These are phyloP conservation scores for Backusella westeae DNA, from an alignment of 192 early-diverging fungal species.

Conservation along the genomic window DNA sequence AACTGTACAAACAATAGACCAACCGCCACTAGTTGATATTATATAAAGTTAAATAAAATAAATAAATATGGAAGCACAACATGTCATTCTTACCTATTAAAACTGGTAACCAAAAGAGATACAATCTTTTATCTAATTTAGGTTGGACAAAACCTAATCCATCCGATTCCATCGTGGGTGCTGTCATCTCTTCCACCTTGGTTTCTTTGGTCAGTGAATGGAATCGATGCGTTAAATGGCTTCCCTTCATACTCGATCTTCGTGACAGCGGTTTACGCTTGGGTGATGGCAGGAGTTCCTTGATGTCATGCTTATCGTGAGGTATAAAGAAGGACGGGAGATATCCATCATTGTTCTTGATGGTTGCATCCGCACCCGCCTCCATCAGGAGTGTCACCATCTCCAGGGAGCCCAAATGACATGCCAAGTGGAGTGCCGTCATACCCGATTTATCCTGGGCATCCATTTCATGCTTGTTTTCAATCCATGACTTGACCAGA, in stretches of 20 bases:
- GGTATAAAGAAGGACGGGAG: neutral
- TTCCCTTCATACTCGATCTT: conserved; percentile 12
- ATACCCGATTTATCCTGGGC: conserved; percentile 60
- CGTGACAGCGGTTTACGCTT: conserved; percentile 9
- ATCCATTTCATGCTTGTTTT: conserved; percentile 29
- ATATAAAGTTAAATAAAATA: neutral
- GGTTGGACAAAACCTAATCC: conserved; percentile 26
- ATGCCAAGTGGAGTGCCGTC: conserved; percentile 71
- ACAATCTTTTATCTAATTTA: conserved; percentile 53
- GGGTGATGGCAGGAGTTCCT: neutral
- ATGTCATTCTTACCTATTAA: conserved; percentile 29
- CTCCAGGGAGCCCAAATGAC: conserved; percentile 46
- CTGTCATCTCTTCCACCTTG: conserved; percentile 5
- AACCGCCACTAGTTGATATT: neutral
- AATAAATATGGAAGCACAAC: neutral
- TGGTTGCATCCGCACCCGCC: conserved; percentile 30
- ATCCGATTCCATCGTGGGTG: conserved; percentile 29
- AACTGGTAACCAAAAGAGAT: conserved; percentile 57
- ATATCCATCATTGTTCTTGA: neutral
- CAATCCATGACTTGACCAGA: conserved; percentile 43
- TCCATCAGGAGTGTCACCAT: conserved; percentile 55
- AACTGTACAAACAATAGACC: neutral
- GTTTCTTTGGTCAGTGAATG: conserved; percentile 1
- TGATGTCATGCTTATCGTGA: neutral
- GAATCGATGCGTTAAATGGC: conserved; percentile 14